Conservation (phyloP, 2,329 filamentous ascomycete species). For the Incumbomyces delicatus region DNA sequence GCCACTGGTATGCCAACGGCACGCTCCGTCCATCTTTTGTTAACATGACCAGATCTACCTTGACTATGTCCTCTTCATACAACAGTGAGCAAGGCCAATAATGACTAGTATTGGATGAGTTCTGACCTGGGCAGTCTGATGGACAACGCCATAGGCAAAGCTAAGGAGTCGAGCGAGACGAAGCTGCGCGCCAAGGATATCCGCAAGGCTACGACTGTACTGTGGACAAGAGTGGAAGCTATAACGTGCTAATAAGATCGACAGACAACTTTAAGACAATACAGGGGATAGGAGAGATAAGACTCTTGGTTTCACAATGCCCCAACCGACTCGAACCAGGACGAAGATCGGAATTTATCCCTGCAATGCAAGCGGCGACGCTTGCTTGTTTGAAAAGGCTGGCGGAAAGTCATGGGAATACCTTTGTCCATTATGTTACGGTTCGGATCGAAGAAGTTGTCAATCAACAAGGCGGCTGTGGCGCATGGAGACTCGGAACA, state of each 20-base stretch:
- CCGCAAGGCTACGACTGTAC: conserved; percentile 65
- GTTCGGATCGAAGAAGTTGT: too few relatives aligned
- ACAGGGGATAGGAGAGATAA: conserved; percentile 11
- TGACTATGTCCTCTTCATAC: conserved; percentile 71
- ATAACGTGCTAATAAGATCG: neutral
- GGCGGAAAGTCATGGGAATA: too few relatives aligned
- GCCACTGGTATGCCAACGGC: conserved; percentile 55
- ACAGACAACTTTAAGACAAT: conserved; percentile 14
- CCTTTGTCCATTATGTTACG: too few relatives aligned
- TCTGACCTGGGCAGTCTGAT: conserved; percentile 39
- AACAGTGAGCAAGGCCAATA: conserved; percentile 32
- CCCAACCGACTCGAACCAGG: too few relatives aligned
- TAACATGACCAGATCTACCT: conserved; percentile 59
- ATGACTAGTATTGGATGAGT: too few relatives aligned
- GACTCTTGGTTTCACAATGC: too few relatives aligned
- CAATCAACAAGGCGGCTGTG: too few relatives aligned
- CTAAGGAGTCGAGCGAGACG: conserved; percentile 63
- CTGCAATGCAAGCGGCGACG: too few relatives aligned
- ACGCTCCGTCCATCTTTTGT: neutral
- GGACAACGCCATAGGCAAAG: conserved; percentile 67
- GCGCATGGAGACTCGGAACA: too few relatives aligned
- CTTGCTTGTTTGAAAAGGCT: too few relatives aligned
- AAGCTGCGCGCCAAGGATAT: conserved; percentile 66
- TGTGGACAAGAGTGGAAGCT: conserved; percentile 18
- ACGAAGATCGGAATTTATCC: too few relatives aligned